phyloP scores from a whole-genome alignment of 495 filamentous ascomycete species.

The Penicillium salamii region DNA sequence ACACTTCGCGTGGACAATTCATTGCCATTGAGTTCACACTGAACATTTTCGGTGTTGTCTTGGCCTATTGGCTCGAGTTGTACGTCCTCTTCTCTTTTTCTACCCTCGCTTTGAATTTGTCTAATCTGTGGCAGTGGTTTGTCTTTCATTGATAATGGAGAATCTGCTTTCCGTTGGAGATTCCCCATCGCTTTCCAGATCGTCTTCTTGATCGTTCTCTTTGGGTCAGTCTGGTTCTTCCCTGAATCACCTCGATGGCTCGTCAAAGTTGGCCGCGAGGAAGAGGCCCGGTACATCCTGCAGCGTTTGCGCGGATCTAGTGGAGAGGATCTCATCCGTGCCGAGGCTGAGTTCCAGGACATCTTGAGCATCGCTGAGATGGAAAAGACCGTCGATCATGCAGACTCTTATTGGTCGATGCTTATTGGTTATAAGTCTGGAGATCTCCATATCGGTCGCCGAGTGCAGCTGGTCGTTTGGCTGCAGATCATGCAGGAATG shows the following conservation, averaged over 20 bases:
- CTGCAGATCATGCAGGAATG: conserved; percentile 72
- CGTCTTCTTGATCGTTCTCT: conserved; percentile 53
- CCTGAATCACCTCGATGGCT: conserved; percentile 67
- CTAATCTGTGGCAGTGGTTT: conserved; percentile 42
- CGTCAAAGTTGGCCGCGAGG: conserved; percentile 57
- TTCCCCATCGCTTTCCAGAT: conserved; percentile 75
- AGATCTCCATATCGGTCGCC: conserved; percentile 61
- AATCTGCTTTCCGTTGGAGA: conserved; percentile 59
- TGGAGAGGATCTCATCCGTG: conserved; percentile 49
- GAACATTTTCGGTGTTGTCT: conserved; percentile 71
- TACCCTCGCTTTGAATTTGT: conserved; percentile 5
- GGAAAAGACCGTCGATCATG: conserved; percentile 49
- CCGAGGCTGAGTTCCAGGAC: conserved; percentile 62
- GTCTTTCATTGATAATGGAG: conserved; percentile 55
- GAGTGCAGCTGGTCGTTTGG: conserved; percentile 70
- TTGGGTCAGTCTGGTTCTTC: conserved; percentile 55
- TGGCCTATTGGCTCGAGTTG: conserved; percentile 74
- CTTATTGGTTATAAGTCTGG: conserved; percentile 61
- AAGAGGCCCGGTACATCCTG: conserved; percentile 62
- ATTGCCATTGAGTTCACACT: conserved; percentile 72
- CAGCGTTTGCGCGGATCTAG: conserved; percentile 58
- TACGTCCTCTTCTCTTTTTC: conserved; percentile 22
- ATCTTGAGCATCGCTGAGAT: conserved; percentile 57
- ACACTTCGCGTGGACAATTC: conserved; percentile 67
- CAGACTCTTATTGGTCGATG: conserved; percentile 60